Conservation (phyloP, 2,329 filamentous ascomycete species). For the Colletotrichum orchidophilum region DNA sequence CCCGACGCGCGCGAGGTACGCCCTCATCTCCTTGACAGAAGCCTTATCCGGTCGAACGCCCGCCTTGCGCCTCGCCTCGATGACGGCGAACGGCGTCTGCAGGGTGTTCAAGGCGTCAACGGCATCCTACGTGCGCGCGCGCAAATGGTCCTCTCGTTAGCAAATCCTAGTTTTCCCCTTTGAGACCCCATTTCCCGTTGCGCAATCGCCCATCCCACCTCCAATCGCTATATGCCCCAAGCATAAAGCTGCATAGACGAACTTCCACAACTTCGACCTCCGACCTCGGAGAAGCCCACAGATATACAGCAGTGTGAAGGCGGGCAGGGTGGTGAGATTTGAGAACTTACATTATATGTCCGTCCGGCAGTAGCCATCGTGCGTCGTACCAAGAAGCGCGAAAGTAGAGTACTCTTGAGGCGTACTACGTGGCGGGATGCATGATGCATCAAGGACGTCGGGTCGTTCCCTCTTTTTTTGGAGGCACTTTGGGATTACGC, state of each 20-base stretch:
- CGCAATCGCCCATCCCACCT: too few relatives aligned
- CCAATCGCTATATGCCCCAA: not conserved
- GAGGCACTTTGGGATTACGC: not conserved
- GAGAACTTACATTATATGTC: conserved; percentile 30
- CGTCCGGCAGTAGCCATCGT: conserved; percentile 26
- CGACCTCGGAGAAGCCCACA: conserved; percentile 17
- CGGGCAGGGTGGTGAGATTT: not conserved
- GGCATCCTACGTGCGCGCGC: conserved; percentile 82
- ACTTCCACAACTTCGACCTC: not conserved
- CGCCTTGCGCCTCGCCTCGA: conserved; percentile 81
- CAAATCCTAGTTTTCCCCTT: not conserved
- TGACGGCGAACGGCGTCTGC: conserved; percentile 85
- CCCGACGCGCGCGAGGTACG: conserved; percentile 66
- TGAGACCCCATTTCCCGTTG: not conserved
- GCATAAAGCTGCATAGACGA: not conserved
- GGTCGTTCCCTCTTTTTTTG: not conserved
- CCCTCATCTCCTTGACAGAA: conserved; percentile 73
- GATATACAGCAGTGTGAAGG: not conserved
- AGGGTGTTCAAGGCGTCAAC: conserved; percentile 87
- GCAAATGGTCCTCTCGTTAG: not conserved
- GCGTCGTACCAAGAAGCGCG: conserved; percentile 6
- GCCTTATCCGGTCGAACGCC: conserved; percentile 75
- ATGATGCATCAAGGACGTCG: conserved; percentile 33
- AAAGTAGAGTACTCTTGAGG: not conserved
- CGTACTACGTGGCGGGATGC: conserved; percentile 26